These are phyloP conservation scores for Zygnema circumcarinatum DNA, from an alignment of 139 green algal genomes.

Conservation along the genomic window DNA sequence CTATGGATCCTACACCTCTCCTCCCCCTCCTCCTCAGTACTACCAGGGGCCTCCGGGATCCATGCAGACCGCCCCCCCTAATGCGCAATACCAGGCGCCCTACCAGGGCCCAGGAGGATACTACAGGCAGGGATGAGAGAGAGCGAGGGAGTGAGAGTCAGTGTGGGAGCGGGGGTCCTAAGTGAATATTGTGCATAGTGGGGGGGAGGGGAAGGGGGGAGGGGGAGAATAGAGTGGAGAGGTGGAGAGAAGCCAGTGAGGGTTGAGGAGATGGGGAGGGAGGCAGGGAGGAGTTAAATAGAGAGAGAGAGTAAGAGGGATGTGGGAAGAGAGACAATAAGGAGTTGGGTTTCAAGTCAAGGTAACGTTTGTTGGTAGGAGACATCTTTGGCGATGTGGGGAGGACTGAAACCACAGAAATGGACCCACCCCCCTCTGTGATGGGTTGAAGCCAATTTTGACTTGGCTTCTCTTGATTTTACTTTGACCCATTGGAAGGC, in stretches of 20 bases:
- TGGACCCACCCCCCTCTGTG: no score
- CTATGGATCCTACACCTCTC: background rate
- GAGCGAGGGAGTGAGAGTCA: conserved; percentile 1
- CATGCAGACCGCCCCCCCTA: background rate
- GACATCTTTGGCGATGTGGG: no score
- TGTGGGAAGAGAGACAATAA: background rate
- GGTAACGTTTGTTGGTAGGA: no score
- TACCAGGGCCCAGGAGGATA: background rate
- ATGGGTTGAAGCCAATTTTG: no score
- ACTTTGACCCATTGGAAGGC: no score
- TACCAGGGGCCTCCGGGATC: background rate
- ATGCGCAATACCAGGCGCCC: conserved; percentile 8
- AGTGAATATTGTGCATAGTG: background rate
- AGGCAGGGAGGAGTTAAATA: background rate
- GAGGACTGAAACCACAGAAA: no score
- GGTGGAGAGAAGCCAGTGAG: background rate
- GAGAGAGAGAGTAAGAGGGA: background rate
- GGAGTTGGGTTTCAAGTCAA: no score
- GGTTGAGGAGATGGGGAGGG: background rate
- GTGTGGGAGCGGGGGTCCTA: background rate
- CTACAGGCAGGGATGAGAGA: background rate
- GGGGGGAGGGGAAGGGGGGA: background rate
- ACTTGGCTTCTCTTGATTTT: no score
- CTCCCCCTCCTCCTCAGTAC: conserved; percentile 7
- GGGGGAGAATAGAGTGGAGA: no score